These are phyloP conservation scores for Hericium coralloides DNA, from an alignment of 768 basidiomycete genomes.

Conservation along the genomic window DNA sequence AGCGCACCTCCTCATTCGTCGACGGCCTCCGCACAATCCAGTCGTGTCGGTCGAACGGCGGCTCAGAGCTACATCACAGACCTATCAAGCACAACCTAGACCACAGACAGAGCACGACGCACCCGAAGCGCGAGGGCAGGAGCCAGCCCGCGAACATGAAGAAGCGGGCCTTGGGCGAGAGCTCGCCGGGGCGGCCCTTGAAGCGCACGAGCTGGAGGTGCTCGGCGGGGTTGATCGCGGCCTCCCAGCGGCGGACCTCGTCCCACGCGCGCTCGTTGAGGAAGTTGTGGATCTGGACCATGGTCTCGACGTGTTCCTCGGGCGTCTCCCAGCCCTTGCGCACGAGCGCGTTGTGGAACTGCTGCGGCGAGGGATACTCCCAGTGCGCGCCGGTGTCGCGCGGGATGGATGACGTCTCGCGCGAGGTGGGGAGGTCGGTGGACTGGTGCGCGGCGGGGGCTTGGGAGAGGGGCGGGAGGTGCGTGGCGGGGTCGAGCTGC, in stretches of 20 bases:
- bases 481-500: slow-evolving; percentile 62
- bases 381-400: slow-evolving; percentile 52
- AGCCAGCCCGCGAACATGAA: slow-evolving; percentile 84
- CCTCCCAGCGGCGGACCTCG: slow-evolving; percentile 93
- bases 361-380: slow-evolving; percentile 97
- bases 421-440: slow-evolving; percentile 56
- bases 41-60: slow-evolving; percentile 93
- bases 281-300: slow-evolving; percentile 98
- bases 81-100: not conserved
- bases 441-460: slow-evolving; percentile 48
- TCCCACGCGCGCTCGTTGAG: slow-evolving; percentile 95
- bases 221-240: slow-evolving; percentile 50
- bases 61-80: slow-evolving; percentile 52
- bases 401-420: slow-evolving; percentile 81
- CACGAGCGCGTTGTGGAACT: slow-evolving; percentile 95
- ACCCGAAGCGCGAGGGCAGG: slow-evolving; percentile 88
- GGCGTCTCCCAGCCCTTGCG: slow-evolving; percentile 97
- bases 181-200: slow-evolving; percentile 82
- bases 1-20: slow-evolving; percentile 79
- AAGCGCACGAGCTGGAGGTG: slow-evolving; percentile 74
- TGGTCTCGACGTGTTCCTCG: slow-evolving; percentile 90
- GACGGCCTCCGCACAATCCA: slow-evolving; percentile 84
- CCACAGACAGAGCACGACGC: slow-evolving; percentile 16
- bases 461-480: slow-evolving; percentile 84
- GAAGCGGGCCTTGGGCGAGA: slow-evolving; percentile 90